phyloP scores from a whole-genome alignment of 1,139 yeast genomes.

The Eremothecium coryli region DNA sequence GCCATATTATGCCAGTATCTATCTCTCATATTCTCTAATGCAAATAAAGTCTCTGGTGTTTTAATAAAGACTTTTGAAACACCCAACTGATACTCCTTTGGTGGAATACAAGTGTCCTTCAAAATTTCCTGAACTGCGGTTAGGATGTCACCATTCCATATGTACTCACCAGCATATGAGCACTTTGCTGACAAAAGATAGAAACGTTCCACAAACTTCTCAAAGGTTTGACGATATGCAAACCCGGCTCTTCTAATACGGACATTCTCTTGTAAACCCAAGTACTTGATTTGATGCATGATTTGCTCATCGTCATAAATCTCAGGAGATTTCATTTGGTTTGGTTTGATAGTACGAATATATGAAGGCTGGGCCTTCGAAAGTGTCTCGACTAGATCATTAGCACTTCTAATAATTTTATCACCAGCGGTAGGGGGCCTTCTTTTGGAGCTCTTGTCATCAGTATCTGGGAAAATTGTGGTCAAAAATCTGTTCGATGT shows the following conservation, averaged over 20 bases:
- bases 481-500: conserved; percentile 60
- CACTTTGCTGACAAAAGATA: conserved; percentile 80
- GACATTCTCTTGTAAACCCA: conserved; percentile 94
- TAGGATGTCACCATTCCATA: conserved; percentile 82
- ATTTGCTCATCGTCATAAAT: conserved; percentile 89
- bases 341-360: conserved; percentile 96
- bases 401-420: conserved; percentile 87
- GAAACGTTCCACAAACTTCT: conserved; percentile 93
- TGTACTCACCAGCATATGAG: conserved; percentile 96
- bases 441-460: conserved; percentile 63
- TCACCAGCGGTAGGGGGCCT: conserved; percentile 98
- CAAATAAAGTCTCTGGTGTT: conserved; percentile 94
- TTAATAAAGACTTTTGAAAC: conserved; percentile 91
- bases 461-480: conserved; percentile 68
- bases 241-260: conserved; percentile 98
- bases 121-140: conserved; percentile 77
- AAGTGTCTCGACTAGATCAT: conserved; percentile 77
- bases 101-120: conserved; percentile 70
- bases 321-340: conserved; percentile 81
- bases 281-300: conserved; percentile 88
- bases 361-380: conserved; percentile 90
- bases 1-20: conserved; percentile 99
- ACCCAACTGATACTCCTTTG: conserved; percentile 82
- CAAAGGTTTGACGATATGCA: conserved; percentile 95
- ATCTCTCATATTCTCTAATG: conserved; percentile 93